Conservation (phyloP, 352 stramenopile genomes). For the Peronospora destructor region DNA sequence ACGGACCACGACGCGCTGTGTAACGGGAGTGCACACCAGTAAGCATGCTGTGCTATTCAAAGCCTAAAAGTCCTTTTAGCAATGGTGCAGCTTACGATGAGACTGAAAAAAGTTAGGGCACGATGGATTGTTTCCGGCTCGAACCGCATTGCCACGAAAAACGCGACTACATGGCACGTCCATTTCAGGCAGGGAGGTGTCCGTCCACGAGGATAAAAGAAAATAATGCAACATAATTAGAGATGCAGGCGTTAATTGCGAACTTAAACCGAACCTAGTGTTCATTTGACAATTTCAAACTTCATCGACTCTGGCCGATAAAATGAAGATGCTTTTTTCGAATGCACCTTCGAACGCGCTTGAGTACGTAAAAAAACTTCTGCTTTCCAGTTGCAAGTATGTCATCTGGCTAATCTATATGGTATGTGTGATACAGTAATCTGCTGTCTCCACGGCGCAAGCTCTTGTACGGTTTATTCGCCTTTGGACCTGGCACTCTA, state of each 20-base stretch:
- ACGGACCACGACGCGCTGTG: too few species aligned
- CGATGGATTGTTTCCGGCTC: too few species aligned
- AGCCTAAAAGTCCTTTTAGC: neutral
- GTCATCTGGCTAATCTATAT: neutral
- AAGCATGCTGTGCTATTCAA: neutral
- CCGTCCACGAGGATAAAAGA: neutral
- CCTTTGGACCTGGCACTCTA: conserved; percentile 57
- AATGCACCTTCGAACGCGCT: conserved; percentile 55
- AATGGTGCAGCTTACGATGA: conserved; percentile 2
- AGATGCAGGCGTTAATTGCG: conserved; percentile 2
- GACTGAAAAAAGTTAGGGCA: too few species aligned
- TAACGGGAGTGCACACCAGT: neutral
- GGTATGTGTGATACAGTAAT: conserved; percentile 26
- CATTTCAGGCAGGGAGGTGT: too few species aligned
- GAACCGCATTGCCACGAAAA: too few species aligned
- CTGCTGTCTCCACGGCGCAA: conserved; percentile 60
- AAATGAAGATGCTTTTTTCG: conserved; percentile 71
- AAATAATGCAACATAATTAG: conserved; percentile 21
- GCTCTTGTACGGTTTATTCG: conserved; percentile 60
- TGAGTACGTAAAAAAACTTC: conserved; percentile 47
- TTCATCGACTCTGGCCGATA: conserved; percentile 22
- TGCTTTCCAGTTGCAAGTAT: neutral
- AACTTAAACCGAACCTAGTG: conserved; percentile 18
- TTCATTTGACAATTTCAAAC: conserved; percentile 1
- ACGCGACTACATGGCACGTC: too few species aligned